Base-by-base conservation (phyloP, 2,329 filamentous ascomycete species). In the Calonectria naviculata region DNA sequence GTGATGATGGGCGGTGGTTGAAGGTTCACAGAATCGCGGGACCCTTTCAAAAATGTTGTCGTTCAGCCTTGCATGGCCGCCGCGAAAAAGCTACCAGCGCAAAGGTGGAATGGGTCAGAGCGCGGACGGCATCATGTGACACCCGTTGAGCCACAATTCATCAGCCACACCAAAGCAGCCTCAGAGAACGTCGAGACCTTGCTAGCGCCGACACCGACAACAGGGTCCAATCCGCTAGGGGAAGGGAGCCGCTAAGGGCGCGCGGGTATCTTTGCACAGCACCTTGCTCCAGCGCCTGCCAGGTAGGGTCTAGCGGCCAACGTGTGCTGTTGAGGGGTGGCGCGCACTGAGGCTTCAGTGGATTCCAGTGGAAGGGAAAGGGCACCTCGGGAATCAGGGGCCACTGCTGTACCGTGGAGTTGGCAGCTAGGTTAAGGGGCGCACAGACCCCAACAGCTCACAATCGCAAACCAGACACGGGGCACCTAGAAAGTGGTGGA, bases 401-500 rank as follows among this genome's bases (percentile, higher is more conserved):
- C 26, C 49, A 41, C n/a, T n/a, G n/a, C n/a, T n/a, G n/a, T n/a
- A n/a, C 65, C 26, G 29, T n/a, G 54, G 52, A 28, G 41, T 38
- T 42, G 64, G n/a, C 62, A 52, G 62, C 46, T 65, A 56, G 58
- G 66, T 63, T 71, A 69, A 64, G 67, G 62, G 54, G 69, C 64
- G 77, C 77, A 78, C 77, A 76, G 77, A 68, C 74, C 74, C 70
- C 65, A 78, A 73, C 71, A 49, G 75, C 65, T 76, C 74, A 74
- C 73, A 73, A 73, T 74, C 71, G 76, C 74, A 78, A 77, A 72
- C 52, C 68, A 78, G 72, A 77, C 77, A 78, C 73, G 75, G 74
- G 75, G 77, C 77, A 74, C 70, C 67, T 54, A 73, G 76, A 76
- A 77, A 72, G 76, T 78, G 70, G 74, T 78, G 67, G 76, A 77